Percentiles rank a stretch among this genome's conserved stretches.
phyloP scores from a whole-genome alignment of 75 land plant genomes.

The Pinus tabuliformis region DNA sequence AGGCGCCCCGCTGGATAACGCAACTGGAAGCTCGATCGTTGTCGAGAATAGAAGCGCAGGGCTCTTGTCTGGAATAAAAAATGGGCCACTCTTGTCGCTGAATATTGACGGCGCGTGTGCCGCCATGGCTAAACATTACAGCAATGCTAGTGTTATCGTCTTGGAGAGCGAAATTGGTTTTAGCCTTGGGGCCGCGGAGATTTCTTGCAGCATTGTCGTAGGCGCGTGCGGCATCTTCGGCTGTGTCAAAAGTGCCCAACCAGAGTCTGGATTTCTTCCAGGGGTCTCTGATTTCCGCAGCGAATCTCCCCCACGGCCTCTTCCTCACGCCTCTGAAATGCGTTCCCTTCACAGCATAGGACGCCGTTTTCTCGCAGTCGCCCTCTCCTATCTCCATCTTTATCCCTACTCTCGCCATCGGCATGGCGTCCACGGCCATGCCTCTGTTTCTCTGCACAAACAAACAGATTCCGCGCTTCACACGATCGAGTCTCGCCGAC shows the following conservation, averaged over 20 bases:
- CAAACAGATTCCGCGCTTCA: no score
- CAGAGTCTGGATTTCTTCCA: conserved; percentile 2
- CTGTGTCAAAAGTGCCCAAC: conserved; percentile 5
- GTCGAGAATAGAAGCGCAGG: not conserved
- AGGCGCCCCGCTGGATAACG: not conserved
- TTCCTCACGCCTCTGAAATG: conserved; percentile 5
- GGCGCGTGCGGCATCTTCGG: conserved; percentile 4
- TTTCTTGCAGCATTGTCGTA: conserved; percentile 2
- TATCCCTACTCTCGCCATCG: conserved; percentile 6
- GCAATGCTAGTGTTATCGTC: not conserved
- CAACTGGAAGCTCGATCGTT: not conserved
- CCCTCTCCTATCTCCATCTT: not conserved
- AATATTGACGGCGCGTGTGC: not conserved
- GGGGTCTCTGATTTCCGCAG: conserved; percentile 6
- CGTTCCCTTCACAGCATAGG: conserved; percentile 1
- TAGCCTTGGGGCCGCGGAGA: conserved; percentile 6
- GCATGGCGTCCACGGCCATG: conserved; percentile 5
- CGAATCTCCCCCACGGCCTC: conserved; percentile 8
- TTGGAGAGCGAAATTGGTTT: not conserved
- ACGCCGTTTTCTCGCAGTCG: not conserved
- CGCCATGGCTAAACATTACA: not conserved
- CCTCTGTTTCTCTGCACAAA: no score
- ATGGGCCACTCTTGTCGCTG: not conserved
- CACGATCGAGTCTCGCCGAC: no score
- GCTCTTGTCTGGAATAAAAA: not conserved